phyloP scores from a whole-genome alignment of 768 basidiomycete genomes.

The Macrocybe gigantea region DNA sequence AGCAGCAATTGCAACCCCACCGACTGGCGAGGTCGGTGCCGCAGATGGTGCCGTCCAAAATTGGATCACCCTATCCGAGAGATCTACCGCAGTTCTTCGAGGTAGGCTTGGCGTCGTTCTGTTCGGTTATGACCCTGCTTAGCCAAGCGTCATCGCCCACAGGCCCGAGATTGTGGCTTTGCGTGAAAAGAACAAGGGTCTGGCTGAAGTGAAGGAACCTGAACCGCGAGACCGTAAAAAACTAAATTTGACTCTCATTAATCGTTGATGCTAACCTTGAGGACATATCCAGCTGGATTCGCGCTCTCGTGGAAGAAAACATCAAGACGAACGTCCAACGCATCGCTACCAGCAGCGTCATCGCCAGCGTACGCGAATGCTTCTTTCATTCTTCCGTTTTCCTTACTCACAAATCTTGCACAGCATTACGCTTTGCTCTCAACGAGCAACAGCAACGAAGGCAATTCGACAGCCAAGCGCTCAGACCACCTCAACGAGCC shows the following conservation, averaged over 20 bases:
- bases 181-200: conserved; percentile 9
- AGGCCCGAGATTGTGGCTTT: conserved; percentile 15
- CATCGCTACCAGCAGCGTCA: conserved; percentile 20
- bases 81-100: conserved; percentile 13
- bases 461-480: conserved; percentile 5
- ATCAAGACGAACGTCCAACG: conserved; percentile 20
- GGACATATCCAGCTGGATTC: conserved; percentile 11
- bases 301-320: conserved; percentile 16
- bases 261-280: background rate
- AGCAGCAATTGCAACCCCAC: conserved; percentile 10
- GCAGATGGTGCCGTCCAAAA: conserved; percentile 12
- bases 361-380: conserved; percentile 18
- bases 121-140: background rate
- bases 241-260: background rate
- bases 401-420: background rate
- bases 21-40: conserved; percentile 1
- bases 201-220: conserved; percentile 9
- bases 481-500: conserved; percentile 12
- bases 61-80: conserved; percentile 18
- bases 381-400: background rate
- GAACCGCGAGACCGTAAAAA: conserved; percentile 13
- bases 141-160: background rate
- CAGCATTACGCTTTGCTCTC: conserved; percentile 18
- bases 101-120: conserved; percentile 2
- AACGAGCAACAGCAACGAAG: background rate